Percentiles rank a stretch among this genome's conserved stretches.
phyloP scores from a whole-genome alignment of 441 rosid genomes.

The Populus hybrid region DNA sequence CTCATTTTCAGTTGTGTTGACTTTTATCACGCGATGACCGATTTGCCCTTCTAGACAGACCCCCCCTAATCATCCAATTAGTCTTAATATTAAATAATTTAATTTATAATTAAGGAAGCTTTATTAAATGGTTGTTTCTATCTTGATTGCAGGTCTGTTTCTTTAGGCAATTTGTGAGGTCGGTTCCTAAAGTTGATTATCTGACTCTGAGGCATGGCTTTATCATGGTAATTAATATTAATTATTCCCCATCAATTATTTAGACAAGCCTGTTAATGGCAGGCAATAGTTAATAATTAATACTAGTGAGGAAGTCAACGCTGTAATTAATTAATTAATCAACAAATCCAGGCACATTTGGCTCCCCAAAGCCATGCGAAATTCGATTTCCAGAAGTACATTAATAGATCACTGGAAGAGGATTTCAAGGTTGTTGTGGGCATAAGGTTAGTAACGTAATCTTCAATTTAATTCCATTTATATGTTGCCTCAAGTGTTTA shows the following conservation, averaged over 20 bases:
- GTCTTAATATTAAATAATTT: too few species aligned
- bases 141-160: conserved; percentile 62
- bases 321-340: too few species aligned
- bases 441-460: conserved; percentile 43
- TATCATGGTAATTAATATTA: conserved; percentile 45
- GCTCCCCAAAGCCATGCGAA: conserved; percentile 59
- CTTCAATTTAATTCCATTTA: neutral
- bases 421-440: conserved; percentile 88
- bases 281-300: too few species aligned
- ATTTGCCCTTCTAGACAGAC: too few species aligned
- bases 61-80: too few species aligned
- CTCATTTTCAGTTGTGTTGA: too few species aligned
- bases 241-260: neutral
- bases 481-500: too few species aligned
- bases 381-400: conserved; percentile 75
- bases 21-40: too few species aligned
- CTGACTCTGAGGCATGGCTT: conserved; percentile 85
- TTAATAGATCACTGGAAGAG: conserved; percentile 72
- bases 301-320: too few species aligned
- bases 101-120: too few species aligned
- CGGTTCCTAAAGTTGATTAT: conserved; percentile 85
- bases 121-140: too few species aligned
- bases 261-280: too few species aligned
- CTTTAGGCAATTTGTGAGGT: conserved; percentile 83
- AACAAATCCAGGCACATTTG: conserved; percentile 65